Evolutionary conservation across 805 yeast species (phyloP).

Genomic region (Yarrowia alimentaria): DNA sequence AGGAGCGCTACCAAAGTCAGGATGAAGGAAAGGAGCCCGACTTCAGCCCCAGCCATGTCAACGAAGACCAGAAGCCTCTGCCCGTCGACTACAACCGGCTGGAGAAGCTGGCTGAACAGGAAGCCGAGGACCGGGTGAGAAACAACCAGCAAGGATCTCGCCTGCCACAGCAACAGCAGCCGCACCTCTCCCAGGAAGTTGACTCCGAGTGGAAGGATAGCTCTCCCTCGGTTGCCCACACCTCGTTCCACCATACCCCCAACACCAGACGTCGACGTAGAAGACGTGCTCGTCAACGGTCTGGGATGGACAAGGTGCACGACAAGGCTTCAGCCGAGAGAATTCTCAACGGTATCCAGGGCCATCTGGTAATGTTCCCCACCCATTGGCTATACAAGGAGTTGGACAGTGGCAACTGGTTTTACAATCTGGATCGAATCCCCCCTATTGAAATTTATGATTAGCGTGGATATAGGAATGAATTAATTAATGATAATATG

Average conservation of each 20-base stretch:
- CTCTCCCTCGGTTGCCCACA: constrained; percentile 1
- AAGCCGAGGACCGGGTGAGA: too few relatives aligned
- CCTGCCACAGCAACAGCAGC: constrained; percentile 1
- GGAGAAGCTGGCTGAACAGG: neutral
- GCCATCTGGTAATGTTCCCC: constrained; percentile 90
- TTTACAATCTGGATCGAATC: constrained; percentile 84
- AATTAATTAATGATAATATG: neutral
- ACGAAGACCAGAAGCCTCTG: constrained; percentile 3
- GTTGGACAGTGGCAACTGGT: constrained; percentile 87
- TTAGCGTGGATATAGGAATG: constrained; percentile 36
- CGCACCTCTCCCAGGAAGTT: neutral
- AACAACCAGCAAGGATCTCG: too few relatives aligned
- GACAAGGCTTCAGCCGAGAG: constrained; percentile 77
- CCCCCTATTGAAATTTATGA: constrained; percentile 96
- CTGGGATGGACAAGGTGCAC: constrained; percentile 47
- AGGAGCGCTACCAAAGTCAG: constrained; percentile 3
- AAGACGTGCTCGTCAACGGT: constrained; percentile 10
- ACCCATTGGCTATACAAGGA: constrained; percentile 86
- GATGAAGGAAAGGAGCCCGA: neutral
- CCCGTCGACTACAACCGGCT: too few relatives aligned
- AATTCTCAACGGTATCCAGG: constrained; percentile 68
- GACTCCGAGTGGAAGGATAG: neutral
- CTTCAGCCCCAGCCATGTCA: neutral
- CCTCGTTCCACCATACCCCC: constrained; percentile 15
- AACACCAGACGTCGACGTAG: constrained; percentile 18